Conservation (phyloP, 257 asterid genomes). For the Paraleonurus japonicus region DNA sequence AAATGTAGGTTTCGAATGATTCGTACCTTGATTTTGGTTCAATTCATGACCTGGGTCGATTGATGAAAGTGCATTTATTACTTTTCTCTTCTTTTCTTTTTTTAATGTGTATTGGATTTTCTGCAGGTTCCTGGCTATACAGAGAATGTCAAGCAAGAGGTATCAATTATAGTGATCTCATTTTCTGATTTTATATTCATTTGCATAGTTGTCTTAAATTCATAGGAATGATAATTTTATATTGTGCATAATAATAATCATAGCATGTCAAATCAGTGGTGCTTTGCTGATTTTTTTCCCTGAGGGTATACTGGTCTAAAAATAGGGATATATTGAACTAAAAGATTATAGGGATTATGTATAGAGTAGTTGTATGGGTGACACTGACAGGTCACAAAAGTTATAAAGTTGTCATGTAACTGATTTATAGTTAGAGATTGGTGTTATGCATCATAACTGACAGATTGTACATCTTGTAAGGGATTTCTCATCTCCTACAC, state of each 20-base stretch:
- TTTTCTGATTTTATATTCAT: background rate
- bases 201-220: background rate
- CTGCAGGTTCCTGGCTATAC: slow-evolving; percentile 54
- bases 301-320: background rate
- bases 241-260: background rate
- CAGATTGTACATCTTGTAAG: background rate
- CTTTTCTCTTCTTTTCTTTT: background rate
- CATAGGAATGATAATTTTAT: background rate
- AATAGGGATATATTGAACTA: background rate
- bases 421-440: background rate
- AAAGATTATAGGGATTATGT: background rate
- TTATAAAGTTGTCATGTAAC: background rate
- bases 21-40: background rate
- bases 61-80: background rate
- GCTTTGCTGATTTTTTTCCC: slow-evolving; percentile 8
- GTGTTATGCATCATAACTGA: background rate
- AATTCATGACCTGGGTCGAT: background rate
- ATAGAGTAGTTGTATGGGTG: background rate
- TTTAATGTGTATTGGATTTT: slow-evolving; percentile 25
- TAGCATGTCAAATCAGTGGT: slow-evolving; percentile 4
- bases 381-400: background rate
- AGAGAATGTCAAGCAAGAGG: slow-evolving; percentile 50
- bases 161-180: slow-evolving; percentile 18
- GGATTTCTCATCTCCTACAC: background rate
- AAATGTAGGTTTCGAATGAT: slow-evolving; percentile 52